Evolutionary conservation across 2,329 filamentous ascomycete genomes (phyloP).

Genomic region (Thielaviopsis ethacetica): DNA sequence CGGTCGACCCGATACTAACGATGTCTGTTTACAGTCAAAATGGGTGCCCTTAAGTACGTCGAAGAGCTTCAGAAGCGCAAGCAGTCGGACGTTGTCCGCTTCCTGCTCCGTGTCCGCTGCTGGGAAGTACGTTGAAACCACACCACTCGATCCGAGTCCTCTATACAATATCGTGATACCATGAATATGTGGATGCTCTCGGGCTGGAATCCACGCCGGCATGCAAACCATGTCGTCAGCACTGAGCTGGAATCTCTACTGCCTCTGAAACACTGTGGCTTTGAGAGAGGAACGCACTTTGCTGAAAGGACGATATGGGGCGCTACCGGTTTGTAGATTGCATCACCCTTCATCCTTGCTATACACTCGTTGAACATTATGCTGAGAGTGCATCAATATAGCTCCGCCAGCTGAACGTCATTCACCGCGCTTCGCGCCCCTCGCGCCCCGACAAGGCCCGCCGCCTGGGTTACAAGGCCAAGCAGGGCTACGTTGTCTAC

Average conservation of each 20-base stretch:
- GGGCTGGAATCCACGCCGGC: slow-evolving; percentile 11
- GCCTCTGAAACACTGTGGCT: slow-evolving; percentile 6
- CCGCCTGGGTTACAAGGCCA: slow-evolving; percentile 99
- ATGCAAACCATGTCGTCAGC: slow-evolving; percentile 11
- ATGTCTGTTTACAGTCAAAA: slow-evolving; percentile 40
- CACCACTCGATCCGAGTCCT: slow-evolving; percentile 11
- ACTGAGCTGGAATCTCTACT: slow-evolving; percentile 6
- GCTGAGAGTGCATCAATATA: slow-evolving; percentile 99
- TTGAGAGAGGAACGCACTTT: not conserved
- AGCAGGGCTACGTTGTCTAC: slow-evolving; percentile 99
- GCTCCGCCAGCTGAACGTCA: slow-evolving; percentile 98
- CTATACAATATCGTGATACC: slow-evolving; percentile 10
- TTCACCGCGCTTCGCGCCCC: slow-evolving; percentile 96
- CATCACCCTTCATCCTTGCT: slow-evolving; percentile 39
- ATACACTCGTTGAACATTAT: slow-evolving; percentile 99
- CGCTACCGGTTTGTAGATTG: slow-evolving; percentile 9
- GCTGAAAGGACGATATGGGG: slow-evolving; percentile 10
- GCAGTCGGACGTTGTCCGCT: slow-evolving; percentile 99
- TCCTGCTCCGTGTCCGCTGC: slow-evolving; percentile 98
- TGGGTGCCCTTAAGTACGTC: slow-evolving; percentile 99
- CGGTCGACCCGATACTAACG: not conserved
- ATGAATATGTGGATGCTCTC: slow-evolving; percentile 12
- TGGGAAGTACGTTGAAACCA: slow-evolving; percentile 74
- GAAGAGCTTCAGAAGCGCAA: slow-evolving; percentile 99
- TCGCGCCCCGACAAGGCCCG: slow-evolving; percentile 99